Percentiles rank a stretch among this genome's conserved stretches.
phyloP scores from a whole-genome alignment of 257 asterid species.

The Phtheirospermum japonicum region DNA sequence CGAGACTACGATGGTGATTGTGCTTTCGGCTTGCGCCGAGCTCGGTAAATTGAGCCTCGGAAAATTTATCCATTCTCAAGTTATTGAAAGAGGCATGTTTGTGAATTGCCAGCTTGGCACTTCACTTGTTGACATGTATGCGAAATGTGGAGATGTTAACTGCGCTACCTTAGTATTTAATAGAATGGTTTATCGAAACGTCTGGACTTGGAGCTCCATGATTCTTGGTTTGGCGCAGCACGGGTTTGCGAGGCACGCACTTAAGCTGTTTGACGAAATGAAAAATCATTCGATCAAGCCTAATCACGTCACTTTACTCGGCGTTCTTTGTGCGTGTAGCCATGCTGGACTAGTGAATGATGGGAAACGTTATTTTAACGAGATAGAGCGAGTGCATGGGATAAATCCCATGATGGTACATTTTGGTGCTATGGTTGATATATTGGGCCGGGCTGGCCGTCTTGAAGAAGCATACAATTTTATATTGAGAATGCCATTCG shows the following conservation, averaged over 20 bases:
- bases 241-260: constrained; percentile 53
- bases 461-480: constrained; percentile 58
- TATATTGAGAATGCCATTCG: constrained; percentile 49
- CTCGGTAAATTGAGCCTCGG: constrained; percentile 63
- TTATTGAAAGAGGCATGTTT: constrained; percentile 47
- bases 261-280: constrained; percentile 51
- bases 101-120: constrained; percentile 64
- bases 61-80: constrained; percentile 69
- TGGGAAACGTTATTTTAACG: constrained; percentile 43
- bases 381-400: constrained; percentile 51
- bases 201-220: constrained; percentile 91
- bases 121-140: constrained; percentile 79
- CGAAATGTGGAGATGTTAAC: constrained; percentile 56
- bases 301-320: constrained; percentile 68
- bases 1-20: constrained; percentile 70
- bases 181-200: constrained; percentile 46
- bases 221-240: constrained; percentile 75
- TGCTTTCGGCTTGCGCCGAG: constrained; percentile 63
- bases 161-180: constrained; percentile 53
- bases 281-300: constrained; percentile 39
- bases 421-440: constrained; percentile 75
- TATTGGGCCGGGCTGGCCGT: constrained; percentile 65
- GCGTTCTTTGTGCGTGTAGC: constrained; percentile 82
- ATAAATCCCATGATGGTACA: constrained; percentile 65
- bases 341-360: constrained; percentile 65